Percentiles rank a stretch among this genome's conserved stretches.
Conservation (phyloP, 768 basidiomycete species). For the Kwoniella sp. region DNA sequence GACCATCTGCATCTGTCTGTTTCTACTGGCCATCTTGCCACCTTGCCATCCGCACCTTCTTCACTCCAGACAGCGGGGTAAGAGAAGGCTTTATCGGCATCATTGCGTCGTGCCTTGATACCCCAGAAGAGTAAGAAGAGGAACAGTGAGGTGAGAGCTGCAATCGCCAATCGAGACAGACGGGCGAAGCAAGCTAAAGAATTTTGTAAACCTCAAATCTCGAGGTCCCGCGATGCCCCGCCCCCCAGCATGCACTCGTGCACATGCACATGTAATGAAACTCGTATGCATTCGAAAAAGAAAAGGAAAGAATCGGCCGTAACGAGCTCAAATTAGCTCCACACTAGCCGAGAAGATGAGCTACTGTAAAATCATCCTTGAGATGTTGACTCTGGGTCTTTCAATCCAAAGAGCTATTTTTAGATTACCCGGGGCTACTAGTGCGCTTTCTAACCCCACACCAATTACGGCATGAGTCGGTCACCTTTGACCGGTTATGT, state of each 20-base stretch:
- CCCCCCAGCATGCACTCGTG: too few relatives aligned
- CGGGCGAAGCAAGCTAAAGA: too few relatives aligned
- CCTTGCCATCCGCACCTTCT: not conserved
- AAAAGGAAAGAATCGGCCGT: too few relatives aligned
- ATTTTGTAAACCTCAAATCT: too few relatives aligned
- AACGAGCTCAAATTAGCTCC: not conserved
- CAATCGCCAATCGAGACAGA: too few relatives aligned
- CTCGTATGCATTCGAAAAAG: not conserved
- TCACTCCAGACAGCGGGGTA: not conserved
- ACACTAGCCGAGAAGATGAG: conserved; percentile 1
- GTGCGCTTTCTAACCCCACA: not conserved
- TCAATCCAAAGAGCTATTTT: not conserved
- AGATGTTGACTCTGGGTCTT: not conserved
- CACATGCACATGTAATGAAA: too few relatives aligned
- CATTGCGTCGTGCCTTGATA: not conserved
- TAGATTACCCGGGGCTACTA: not conserved
- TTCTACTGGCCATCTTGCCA: not conserved
- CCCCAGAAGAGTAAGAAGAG: too few relatives aligned
- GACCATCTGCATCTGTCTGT: too few relatives aligned
- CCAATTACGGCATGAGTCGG: not conserved
- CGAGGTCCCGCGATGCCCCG: too few relatives aligned
- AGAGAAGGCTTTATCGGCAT: not conserved
- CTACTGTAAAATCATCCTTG: not conserved
- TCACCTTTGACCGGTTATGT: too few relatives aligned
- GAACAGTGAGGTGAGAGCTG: too few relatives aligned